Evolutionary conservation across 2,329 filamentous ascomycete genomes (phyloP).

Genomic region (Xylaria sp.): DNA sequence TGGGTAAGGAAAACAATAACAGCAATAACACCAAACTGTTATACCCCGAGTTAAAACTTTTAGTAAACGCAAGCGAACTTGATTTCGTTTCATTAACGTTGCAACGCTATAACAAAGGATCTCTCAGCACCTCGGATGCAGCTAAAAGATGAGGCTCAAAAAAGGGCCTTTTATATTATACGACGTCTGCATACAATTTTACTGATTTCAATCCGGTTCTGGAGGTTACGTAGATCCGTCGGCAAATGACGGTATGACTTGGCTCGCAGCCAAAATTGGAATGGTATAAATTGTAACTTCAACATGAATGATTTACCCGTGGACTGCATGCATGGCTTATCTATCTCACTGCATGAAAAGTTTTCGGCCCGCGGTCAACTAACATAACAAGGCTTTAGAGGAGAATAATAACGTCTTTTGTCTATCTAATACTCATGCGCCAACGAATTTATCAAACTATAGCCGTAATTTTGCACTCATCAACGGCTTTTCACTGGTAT

Average conservation of each 20-base stretch:
- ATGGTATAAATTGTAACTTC: background rate
- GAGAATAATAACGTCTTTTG: background rate
- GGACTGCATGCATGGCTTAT: conserved; percentile 16
- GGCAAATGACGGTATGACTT: background rate
- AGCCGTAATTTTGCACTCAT: background rate
- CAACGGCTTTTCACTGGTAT: background rate
- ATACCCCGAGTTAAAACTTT: background rate
- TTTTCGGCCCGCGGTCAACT: background rate
- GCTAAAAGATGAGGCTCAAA: background rate
- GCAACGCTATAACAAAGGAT: background rate
- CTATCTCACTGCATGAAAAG: conserved; percentile 29
- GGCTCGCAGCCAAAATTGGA: background rate
- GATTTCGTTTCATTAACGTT: background rate
- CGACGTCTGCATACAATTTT: background rate
- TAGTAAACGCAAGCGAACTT: background rate
- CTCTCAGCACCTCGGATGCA: background rate
- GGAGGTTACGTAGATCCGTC: background rate
- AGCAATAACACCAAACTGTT: background rate
- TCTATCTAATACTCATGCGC: background rate
- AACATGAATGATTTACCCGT: background rate
- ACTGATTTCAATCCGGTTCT: background rate
- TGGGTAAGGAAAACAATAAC: background rate
- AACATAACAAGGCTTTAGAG: background rate
- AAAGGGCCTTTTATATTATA: background rate
- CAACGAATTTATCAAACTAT: background rate